Conservation (phyloP, 495 filamentous ascomycete genomes). For the Lophiotrema nucula region DNA sequence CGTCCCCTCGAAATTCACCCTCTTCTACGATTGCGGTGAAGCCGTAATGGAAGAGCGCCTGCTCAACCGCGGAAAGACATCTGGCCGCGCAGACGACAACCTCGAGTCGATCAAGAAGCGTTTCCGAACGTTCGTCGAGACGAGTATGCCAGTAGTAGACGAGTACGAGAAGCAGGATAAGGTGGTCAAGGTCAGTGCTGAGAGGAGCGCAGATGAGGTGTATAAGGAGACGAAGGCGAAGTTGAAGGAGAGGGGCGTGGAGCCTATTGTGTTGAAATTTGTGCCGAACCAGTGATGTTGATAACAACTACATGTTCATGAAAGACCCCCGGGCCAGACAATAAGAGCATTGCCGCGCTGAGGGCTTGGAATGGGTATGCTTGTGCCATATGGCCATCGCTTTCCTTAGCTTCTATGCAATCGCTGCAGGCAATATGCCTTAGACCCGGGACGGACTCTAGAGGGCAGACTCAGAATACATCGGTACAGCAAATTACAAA, state of each 20-base stretch:
- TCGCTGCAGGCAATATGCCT: too few relatives aligned
- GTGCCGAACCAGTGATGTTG: too few relatives aligned
- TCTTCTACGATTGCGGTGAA: slow-evolving; percentile 92
- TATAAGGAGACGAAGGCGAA: slow-evolving; percentile 64
- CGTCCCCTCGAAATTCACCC: slow-evolving; percentile 72
- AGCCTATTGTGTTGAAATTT: slow-evolving; percentile 9
- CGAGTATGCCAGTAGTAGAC: slow-evolving; percentile 93
- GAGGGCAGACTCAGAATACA: too few relatives aligned
- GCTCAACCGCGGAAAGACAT: slow-evolving; percentile 87
- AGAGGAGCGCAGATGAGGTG: slow-evolving; percentile 66
- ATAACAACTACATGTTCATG: too few relatives aligned
- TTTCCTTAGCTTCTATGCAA: too few relatives aligned
- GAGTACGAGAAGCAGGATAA: slow-evolving; percentile 72
- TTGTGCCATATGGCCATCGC: too few relatives aligned
- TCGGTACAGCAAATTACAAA: too few relatives aligned
- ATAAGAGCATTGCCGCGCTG: too few relatives aligned
- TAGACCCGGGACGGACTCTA: too few relatives aligned
- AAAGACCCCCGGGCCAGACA: too few relatives aligned
- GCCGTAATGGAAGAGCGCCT: slow-evolving; percentile 78
- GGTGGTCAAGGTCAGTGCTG: slow-evolving; percentile 75
- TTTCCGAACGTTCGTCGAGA: slow-evolving; percentile 89
- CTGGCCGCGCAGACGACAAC: slow-evolving; percentile 88
- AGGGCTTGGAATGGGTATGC: too few relatives aligned
- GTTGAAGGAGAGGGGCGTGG: slow-evolving; percentile 50
- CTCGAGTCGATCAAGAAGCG: slow-evolving; percentile 92